Evolutionary conservation across 139 green algal species (phyloP).

Genomic region (Edaphochlamys debaryana): DNA sequence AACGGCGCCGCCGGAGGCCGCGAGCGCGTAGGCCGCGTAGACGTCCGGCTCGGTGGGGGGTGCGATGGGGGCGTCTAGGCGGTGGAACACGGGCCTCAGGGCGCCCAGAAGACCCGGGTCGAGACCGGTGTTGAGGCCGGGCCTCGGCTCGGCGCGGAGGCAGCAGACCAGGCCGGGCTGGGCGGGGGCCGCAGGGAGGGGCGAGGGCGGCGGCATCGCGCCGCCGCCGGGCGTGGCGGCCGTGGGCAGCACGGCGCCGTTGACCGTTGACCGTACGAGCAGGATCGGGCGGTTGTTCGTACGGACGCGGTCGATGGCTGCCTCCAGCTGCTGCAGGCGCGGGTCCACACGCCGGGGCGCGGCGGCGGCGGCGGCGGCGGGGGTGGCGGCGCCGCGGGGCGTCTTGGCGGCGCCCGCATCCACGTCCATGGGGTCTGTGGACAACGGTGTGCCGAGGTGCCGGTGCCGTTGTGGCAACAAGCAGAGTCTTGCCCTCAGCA

Average conservation of each 20-base stretch:
- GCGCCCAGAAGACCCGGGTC: slow-evolving; percentile 26
- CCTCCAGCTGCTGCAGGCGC: slow-evolving; percentile 46
- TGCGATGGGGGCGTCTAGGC: not conserved
- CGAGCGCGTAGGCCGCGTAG: slow-evolving; percentile 2
- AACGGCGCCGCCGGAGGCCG: not conserved
- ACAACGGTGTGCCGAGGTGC: too few species aligned
- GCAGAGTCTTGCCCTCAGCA: too few species aligned
- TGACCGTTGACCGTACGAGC: slow-evolving; percentile 49
- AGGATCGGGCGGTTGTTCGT: slow-evolving; percentile 58
- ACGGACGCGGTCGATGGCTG: slow-evolving; percentile 53
- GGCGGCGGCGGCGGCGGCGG: not conserved
- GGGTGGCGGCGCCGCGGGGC: not conserved
- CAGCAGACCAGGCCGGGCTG: too few species aligned
- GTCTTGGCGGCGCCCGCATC: slow-evolving; percentile 2
- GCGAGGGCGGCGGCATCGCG: too few species aligned
- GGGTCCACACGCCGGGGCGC: not conserved
- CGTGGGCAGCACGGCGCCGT: too few species aligned
- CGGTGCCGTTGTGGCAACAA: too few species aligned
- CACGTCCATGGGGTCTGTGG: slow-evolving; percentile 9
- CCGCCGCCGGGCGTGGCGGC: too few species aligned
- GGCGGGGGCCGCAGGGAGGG: not conserved
- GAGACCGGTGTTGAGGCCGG: slow-evolving; percentile 27
- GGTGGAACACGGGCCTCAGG: slow-evolving; percentile 21
- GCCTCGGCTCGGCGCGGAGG: slow-evolving; percentile 2
- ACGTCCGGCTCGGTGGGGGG: slow-evolving; percentile 26